Conservation (phyloP, 164 flowering plant genomes). For the Echeveria elegans region DNA sequence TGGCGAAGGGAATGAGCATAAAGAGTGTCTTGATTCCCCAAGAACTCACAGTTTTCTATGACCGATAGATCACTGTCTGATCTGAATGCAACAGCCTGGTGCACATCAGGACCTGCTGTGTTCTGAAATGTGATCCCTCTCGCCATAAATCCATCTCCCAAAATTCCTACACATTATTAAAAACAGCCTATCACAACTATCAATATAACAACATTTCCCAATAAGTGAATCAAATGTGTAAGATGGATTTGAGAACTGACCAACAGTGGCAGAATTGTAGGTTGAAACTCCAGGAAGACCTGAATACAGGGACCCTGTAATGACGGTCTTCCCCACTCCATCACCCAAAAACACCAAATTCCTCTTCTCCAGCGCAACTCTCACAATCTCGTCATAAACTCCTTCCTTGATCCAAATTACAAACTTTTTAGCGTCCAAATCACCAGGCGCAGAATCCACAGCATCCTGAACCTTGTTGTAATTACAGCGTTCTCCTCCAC, state of each 20-base stretch:
- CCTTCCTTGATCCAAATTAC: conserved; percentile 11
- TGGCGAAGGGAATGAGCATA: conserved; percentile 71
- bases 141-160: conserved; percentile 84
- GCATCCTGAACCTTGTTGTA: conserved; percentile 8
- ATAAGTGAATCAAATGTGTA: neutral
- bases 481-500: conserved; percentile 8
- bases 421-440: neutral
- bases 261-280: conserved; percentile 70
- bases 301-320: conserved; percentile 51
- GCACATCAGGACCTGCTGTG: conserved; percentile 69
- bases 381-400: conserved; percentile 8
- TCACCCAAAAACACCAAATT: conserved; percentile 81
- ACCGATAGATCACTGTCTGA: conserved; percentile 62
- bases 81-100: conserved; percentile 79
- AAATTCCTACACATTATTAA: conserved; percentile 29
- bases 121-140: conserved; percentile 56
- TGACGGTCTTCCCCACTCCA: conserved; percentile 84
- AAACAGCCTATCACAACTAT: neutral
- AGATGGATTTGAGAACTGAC: conserved; percentile 26
- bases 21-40: conserved; percentile 78
- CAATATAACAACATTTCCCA: neutral
- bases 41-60: conserved; percentile 56
- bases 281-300: conserved; percentile 55
- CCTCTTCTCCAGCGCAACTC: conserved; percentile 50
- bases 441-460: conserved; percentile 3